These are phyloP conservation scores for Daldinia caldariorum DNA, from an alignment of 495 filamentous ascomycete genomes.

Conservation along the genomic window DNA sequence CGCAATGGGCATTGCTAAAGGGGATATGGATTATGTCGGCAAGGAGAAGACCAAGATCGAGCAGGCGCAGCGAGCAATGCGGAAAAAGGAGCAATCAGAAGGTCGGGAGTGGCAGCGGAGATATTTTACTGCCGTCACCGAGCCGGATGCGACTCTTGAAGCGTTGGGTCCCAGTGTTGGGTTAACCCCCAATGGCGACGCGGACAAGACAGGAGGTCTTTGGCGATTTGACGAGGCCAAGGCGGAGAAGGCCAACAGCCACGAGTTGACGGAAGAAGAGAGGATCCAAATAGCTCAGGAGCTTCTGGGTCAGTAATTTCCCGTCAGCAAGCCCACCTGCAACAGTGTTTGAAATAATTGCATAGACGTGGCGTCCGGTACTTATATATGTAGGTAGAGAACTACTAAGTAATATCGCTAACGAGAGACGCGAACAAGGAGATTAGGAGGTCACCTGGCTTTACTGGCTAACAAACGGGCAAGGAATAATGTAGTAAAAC, in stretches of 20 bases:
- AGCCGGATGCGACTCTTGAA: conserved; percentile 66
- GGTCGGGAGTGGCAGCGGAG: conserved; percentile 82
- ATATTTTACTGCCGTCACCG: conserved; percentile 74
- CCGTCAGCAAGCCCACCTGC: not conserved
- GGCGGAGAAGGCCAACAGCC: conserved; percentile 58
- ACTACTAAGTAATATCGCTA: conserved; percentile 7
- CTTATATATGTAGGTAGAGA: conserved; percentile 12
- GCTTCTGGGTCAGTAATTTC: conserved; percentile 54
- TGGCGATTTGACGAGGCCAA: conserved; percentile 84
- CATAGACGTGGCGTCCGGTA: conserved; percentile 13
- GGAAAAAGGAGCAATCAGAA: conserved; percentile 81
- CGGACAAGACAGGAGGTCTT: conserved; percentile 85
- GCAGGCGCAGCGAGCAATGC: conserved; percentile 84
- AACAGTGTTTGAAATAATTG: conserved; percentile 3
- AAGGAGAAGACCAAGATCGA: conserved; percentile 89
- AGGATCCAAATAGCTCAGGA: conserved; percentile 50
- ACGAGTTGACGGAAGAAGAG: conserved; percentile 54
- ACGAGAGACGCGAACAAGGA: not conserved
- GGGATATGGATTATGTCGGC: conserved; percentile 84
- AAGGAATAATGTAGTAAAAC: conserved; percentile 3
- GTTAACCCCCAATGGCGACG: conserved; percentile 66
- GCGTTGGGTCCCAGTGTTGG: conserved; percentile 66
- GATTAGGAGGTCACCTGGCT: conserved; percentile 2
- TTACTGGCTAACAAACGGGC: conserved; percentile 6
- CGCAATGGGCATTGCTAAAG: conserved; percentile 76